Percentiles rank a stretch among this genome's conserved stretches.
Conservation (phyloP, 2,329 filamentous ascomycete species). For the Drechslerella dactyloides region DNA sequence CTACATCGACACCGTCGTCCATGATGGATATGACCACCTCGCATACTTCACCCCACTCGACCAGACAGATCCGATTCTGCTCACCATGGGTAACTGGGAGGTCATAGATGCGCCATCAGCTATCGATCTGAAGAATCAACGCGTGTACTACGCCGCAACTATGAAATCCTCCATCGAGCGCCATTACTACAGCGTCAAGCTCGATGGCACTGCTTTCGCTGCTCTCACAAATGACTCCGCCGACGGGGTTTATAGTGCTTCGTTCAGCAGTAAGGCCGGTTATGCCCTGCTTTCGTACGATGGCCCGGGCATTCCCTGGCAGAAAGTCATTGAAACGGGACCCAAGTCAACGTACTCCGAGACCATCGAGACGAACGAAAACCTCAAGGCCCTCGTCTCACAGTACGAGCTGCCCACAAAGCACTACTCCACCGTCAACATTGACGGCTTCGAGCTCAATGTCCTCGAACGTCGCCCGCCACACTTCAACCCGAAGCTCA, state of each 20-base stretch:
- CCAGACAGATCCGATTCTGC: constrained; percentile 77
- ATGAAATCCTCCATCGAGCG: constrained; percentile 87
- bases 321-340: constrained; percentile 85
- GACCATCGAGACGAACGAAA: constrained; percentile 77
- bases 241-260: constrained; percentile 79
- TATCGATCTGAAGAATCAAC: constrained; percentile 80
- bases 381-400: constrained; percentile 71
- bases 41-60: constrained; percentile 92
- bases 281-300: constrained; percentile 84
- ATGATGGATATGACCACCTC: constrained; percentile 86
- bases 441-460: constrained; percentile 76
- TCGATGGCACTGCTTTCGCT: constrained; percentile 76
- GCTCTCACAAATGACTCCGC: constrained; percentile 75
- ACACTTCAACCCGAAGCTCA: constrained; percentile 80
- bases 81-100: constrained; percentile 91
- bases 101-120: constrained; percentile 84
- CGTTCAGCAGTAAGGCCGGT: constrained; percentile 81
- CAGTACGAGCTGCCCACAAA: constrained; percentile 82
- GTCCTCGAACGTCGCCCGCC: constrained; percentile 85
- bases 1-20: constrained; percentile 88
- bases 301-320: constrained; percentile 86
- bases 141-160: constrained; percentile 89
- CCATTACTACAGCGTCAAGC: constrained; percentile 86
- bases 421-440: constrained; percentile 81
- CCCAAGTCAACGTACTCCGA: constrained; percentile 65